phyloP scores from a whole-genome alignment of 148 eudicot genomes.

The Camellia sinensis region DNA sequence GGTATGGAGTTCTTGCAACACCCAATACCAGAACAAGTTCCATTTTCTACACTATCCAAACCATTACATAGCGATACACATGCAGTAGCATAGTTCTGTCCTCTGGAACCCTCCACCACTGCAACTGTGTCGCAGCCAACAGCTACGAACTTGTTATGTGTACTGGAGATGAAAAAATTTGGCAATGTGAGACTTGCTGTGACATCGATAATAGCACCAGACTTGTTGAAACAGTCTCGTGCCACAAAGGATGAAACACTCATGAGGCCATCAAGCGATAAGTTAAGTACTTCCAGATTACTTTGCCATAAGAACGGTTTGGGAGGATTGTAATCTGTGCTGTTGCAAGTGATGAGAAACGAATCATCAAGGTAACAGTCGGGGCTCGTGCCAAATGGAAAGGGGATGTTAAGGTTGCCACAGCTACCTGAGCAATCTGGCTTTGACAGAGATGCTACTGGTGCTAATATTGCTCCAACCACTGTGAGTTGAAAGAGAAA shows the following conservation, averaged over 20 bases:
- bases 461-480: not conserved
- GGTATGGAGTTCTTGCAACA: constrained; percentile 16
- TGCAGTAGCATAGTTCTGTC: not conserved
- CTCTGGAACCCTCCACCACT: not conserved
- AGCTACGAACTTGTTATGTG: not conserved
- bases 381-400: constrained; percentile 9
- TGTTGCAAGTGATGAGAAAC: constrained; percentile 12
- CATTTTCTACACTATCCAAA: not conserved
- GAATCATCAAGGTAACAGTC: constrained; percentile 10
- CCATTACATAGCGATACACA: constrained; percentile 3
- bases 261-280: constrained; percentile 1
- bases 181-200: not conserved
- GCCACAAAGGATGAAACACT: not conserved
- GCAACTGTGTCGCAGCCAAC: constrained; percentile 18
- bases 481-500: not conserved
- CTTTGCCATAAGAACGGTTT: not conserved
- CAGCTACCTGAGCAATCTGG: not conserved
- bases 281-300: not conserved
- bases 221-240: not conserved
- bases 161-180: not conserved
- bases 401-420: constrained; percentile 3
- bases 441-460: not conserved
- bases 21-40: constrained; percentile 16
- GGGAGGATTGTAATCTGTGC: not conserved
- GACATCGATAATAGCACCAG: not conserved